Percentiles rank a stretch among this genome's conserved stretches.
Evolutionary conservation across 2,329 filamentous ascomycete genomes (phyloP).

Genomic region (Didymella pinodella): DNA sequence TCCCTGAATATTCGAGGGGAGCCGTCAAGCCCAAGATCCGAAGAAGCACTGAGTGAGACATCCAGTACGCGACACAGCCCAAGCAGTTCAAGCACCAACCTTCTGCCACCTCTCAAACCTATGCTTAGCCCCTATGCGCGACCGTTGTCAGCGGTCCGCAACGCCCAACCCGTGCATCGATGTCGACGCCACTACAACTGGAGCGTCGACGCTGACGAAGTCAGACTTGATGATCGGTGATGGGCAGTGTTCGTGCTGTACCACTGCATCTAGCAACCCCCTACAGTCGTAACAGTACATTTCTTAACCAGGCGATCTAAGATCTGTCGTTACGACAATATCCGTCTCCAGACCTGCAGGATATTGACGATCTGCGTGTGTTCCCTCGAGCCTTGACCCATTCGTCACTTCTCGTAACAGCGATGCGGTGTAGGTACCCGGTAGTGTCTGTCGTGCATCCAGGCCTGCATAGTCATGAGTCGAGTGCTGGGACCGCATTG

Average conservation of each 20-base stretch:
- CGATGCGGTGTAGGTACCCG: neutral
- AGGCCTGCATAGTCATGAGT: constrained; percentile 4
- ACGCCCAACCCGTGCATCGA: neutral
- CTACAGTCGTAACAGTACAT: neutral
- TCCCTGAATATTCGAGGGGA: constrained; percentile 5
- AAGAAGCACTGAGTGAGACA: neutral
- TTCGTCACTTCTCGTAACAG: neutral
- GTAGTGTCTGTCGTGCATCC: constrained; percentile 2
- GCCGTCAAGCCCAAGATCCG: neutral
- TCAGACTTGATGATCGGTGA: neutral
- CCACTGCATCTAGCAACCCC: neutral
- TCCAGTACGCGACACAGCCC: neutral
- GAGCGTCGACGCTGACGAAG: neutral
- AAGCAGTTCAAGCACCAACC: neutral
- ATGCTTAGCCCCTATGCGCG: neutral
- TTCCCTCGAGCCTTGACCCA: constrained; percentile 6
- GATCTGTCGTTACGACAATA: constrained; percentile 19
- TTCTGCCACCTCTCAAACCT: neutral
- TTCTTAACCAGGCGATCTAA: neutral
- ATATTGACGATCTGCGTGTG: constrained; percentile 11
- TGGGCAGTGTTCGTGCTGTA: constrained; percentile 5
- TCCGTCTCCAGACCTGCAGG: constrained; percentile 7
- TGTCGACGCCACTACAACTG: neutral
- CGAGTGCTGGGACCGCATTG: constrained; percentile 1
- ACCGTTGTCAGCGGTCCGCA: constrained; percentile 7